Base-by-base conservation (phyloP, 2,329 filamentous ascomycete species). In the Tolypocladium tundrense region DNA sequence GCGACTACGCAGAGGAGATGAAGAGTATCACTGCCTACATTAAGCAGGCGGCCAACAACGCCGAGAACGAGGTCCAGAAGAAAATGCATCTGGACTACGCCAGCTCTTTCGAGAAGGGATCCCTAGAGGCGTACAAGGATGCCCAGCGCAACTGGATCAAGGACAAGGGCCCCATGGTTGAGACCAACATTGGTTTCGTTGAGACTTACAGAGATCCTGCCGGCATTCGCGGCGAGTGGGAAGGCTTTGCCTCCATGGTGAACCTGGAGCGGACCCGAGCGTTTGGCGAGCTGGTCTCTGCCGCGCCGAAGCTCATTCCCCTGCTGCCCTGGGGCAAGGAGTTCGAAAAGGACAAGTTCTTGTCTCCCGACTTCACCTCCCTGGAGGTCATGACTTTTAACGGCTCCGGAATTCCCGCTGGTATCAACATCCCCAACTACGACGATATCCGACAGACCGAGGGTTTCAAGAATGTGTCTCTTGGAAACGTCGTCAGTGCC, bases 311-410 rank as follows among this genome's bases (percentile, higher is more conserved):
- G 52, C 86, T 96, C 69, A 97, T 99, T 55, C 90, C 91, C 8
- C 85, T 95, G 61, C 77, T 99, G 16, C 94, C 94, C 0, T 99
- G 94, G 94, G 77, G 79, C 41, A 82, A 83, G 53, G 88, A 90
- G 0, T 99, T 97, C 64, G 94, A 99, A 70, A 97, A 97, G 74
- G 92, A 97, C 77, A 91, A 88, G 68, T 99, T 99, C 73, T 75
- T 96, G 41, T 93, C 90, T 56, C 94, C 94, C 0, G 94, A 99
- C 71, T 99, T 99, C 69, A 97, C 94, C 0, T 94, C 89, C 11
- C 80, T 97, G 1, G 94, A 99, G 71, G 91, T 97, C 3, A 74
- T 97, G 60, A 91, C 88, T 1, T 97, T 97, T 65, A 73, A 71
- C 58, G 73, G 78, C 55, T 86, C 79, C 59, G 87, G 83, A 58